Percentiles rank a stretch among this genome's conserved stretches.
These are phyloP conservation scores for Limonium bicolor DNA, from an alignment of 148 eudicot species.

Conservation along the genomic window DNA sequence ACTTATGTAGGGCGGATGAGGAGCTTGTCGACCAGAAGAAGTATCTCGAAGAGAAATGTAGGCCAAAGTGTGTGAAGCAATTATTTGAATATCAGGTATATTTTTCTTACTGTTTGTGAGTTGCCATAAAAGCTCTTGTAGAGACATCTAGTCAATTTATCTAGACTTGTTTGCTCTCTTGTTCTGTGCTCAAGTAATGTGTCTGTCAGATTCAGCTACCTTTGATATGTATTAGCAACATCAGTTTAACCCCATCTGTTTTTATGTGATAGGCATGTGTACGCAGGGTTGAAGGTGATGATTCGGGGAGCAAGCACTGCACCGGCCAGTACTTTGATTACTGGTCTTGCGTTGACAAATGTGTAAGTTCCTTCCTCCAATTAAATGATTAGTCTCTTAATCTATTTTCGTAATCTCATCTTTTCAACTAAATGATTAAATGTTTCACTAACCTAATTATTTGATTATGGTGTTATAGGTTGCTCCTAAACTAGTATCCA, in stretches of 20 bases:
- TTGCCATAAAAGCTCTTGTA: no score
- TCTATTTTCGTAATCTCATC: no score
- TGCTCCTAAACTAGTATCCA: no score
- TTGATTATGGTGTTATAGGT: no score
- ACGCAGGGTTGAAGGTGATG: conserved; percentile 7
- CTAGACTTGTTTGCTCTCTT: no score
- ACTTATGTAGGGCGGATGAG: conserved; percentile 7
- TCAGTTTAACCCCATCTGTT: background rate
- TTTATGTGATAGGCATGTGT: conserved; percentile 1
- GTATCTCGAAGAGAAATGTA: conserved; percentile 6
- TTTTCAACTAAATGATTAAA: no score
- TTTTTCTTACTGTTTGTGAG: background rate
- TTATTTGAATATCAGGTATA: conserved; percentile 5
- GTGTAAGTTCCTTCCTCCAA: background rate
- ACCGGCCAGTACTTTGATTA: conserved; percentile 12
- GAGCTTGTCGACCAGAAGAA: conserved; percentile 7
- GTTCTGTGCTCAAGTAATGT: background rate
- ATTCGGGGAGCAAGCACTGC: conserved; percentile 8
- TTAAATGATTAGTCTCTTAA: background rate
- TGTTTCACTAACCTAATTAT: no score
- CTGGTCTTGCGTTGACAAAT: conserved; percentile 8
- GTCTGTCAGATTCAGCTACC: background rate
- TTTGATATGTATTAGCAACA: background rate
- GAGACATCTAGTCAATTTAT: no score
- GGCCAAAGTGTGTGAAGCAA: conserved; percentile 6